Percentiles rank a stretch among this genome's conserved stretches.
Evolutionary conservation across 2,329 filamentous ascomycete genomes (phyloP).

Genomic region (Didymella glomerata): DNA sequence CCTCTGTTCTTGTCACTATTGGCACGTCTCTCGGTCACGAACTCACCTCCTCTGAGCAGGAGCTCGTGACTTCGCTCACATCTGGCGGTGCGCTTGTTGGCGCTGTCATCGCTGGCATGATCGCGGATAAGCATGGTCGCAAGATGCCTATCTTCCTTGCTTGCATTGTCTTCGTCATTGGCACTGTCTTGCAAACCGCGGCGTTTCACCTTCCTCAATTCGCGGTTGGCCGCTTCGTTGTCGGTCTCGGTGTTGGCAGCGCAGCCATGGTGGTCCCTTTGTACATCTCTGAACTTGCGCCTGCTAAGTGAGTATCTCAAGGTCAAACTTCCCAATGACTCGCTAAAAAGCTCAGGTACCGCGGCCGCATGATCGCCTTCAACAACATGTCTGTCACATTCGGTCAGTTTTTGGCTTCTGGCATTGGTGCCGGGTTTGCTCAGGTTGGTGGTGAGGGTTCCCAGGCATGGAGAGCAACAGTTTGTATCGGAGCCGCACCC

Average conservation of each 20-base stretch:
- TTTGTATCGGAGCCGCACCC: conserved; percentile 49
- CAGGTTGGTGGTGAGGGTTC: conserved; percentile 44
- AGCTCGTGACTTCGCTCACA: conserved; percentile 52
- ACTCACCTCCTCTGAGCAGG: conserved; percentile 47
- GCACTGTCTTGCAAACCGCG: conserved; percentile 42
- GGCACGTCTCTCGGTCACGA: conserved; percentile 44
- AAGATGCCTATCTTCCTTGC: conserved; percentile 42
- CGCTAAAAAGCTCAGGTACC: conserved; percentile 17
- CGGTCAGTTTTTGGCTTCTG: conserved; percentile 45
- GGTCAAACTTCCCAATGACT: background rate
- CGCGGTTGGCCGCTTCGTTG: conserved; percentile 41
- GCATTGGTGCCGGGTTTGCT: conserved; percentile 46
- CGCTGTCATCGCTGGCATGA: conserved; percentile 49
- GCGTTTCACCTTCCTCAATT: conserved; percentile 39
- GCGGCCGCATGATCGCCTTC: conserved; percentile 46
- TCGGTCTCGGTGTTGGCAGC: conserved; percentile 43
- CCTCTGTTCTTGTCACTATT: conserved; percentile 50
- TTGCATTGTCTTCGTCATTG: conserved; percentile 42
- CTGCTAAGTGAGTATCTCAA: conserved; percentile 31
- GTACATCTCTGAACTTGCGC: conserved; percentile 43
- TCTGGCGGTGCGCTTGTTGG: conserved; percentile 51
- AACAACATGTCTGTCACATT: conserved; percentile 43
- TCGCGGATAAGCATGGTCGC: conserved; percentile 47
- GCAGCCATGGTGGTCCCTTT: conserved; percentile 46
- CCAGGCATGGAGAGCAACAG: conserved; percentile 49